Evolutionary conservation across 306 rosid genomes (phyloP), one percentile per base, ranked within the genome.

Genomic region (Sicyos edulis): DNA sequence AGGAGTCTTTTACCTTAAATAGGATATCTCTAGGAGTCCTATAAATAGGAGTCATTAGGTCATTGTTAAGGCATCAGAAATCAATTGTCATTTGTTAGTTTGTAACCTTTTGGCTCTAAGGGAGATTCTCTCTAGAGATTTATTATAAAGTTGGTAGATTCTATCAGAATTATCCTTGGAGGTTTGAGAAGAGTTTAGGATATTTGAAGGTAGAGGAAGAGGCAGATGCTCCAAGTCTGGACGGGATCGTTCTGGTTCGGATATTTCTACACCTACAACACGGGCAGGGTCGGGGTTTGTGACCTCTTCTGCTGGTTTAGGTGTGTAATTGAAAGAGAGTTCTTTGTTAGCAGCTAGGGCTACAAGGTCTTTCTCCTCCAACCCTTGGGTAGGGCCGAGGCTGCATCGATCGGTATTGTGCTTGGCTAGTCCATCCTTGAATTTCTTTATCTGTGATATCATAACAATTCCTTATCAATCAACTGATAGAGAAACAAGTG

Each of bases 281-380:
- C 34, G 34, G 21, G 53, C 56, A 4, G 72, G 56, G 13, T 34
- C 75, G 59, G 29, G 29, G 29, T 26, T 26, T 3, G 29, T 26
- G 29, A 16, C 1, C n/a, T 81, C 83, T 55, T 82, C 82, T 78
- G 20, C 58, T 37, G 88, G 88, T 44, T 80, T 83, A 14, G 91
- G 96, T 0, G 84, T 72, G 82, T 90, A 92, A 62, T 77, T 84
- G 77, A 92, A 92, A 40, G 79, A 50, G 47, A 92, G 83, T 71
- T 90, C 96, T 68, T 14, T 88, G 78, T 88, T 90, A 54, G 90
- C 85, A 54, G 98, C 76, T 0, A 93, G 82, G 17, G 98, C 96
- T 2, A 83, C n/a, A 19, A 93, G 97, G 69, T 90, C 98, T 76
- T 87, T 88, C 89, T 93, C 97, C 77, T 90, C 98, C 83, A 93